phyloP scores from a whole-genome alignment of 768 basidiomycete genomes.

The Lactifluus subvellereus region DNA sequence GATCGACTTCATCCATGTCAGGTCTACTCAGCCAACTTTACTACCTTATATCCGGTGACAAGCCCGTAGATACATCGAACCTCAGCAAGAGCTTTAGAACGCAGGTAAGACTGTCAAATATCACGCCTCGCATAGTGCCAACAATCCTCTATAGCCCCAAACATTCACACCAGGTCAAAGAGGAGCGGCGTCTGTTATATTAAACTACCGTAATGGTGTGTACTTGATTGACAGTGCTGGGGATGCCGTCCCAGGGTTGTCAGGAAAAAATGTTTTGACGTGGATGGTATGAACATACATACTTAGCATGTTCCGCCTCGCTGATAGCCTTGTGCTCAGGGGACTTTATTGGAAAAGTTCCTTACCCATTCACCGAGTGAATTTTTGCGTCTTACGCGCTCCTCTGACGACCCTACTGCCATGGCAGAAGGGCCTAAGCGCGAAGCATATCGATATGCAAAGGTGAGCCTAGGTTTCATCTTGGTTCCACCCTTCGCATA shows the following conservation, averaged over 20 bases:
- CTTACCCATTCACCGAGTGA: conserved; percentile 61
- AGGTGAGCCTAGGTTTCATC: conserved; percentile 40
- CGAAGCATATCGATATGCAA: conserved; percentile 85
- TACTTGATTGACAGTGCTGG: conserved; percentile 60
- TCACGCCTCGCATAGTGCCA: neutral
- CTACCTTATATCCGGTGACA: conserved; percentile 73
- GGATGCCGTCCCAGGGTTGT: conserved; percentile 34
- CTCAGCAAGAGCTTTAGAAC: conserved; percentile 55
- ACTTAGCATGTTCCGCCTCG: neutral
- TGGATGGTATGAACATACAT: conserved; percentile 51
- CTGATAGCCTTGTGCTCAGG: conserved; percentile 41
- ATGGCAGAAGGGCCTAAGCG: conserved; percentile 35
- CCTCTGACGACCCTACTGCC: conserved; percentile 24
- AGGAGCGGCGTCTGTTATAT: conserved; percentile 63
- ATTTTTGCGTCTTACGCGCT: conserved; percentile 52
- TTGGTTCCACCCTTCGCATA: neutral
- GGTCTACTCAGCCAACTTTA: conserved; percentile 84
- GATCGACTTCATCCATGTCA: conserved; percentile 87
- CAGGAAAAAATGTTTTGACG: conserved; percentile 63
- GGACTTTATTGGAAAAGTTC: conserved; percentile 84
- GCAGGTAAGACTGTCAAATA: conserved; percentile 42
- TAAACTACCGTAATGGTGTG: conserved; percentile 59
- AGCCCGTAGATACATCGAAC: conserved; percentile 51
- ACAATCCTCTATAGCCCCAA: conserved; percentile 37
- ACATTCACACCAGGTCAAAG: conserved; percentile 75